phyloP scores from a whole-genome alignment of 2,329 filamentous ascomycete species.

The Fusarium xyrophilum region DNA sequence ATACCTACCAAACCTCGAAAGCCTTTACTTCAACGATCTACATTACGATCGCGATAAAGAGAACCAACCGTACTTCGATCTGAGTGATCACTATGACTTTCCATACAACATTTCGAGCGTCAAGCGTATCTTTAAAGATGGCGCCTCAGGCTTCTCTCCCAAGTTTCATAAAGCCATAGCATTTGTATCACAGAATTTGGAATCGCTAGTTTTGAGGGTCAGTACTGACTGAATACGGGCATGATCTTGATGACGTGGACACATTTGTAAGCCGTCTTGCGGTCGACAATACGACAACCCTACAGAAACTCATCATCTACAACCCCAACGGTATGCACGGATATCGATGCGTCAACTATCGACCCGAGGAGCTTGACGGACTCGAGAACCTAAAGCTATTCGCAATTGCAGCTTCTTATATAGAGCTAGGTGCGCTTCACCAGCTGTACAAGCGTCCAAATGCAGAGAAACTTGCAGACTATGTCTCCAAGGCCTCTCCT shows the following conservation, averaged over 20 bases:
- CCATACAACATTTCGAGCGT: constrained; percentile 3
- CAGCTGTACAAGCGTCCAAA: fast-evolving
- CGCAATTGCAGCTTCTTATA: neutral
- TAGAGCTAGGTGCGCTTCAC: neutral
- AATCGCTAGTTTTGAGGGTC: neutral
- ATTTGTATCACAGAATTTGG: neutral
- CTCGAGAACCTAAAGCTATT: neutral
- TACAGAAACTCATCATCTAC: constrained; percentile 16
- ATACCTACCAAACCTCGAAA: constrained; percentile 2
- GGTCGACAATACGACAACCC: neutral
- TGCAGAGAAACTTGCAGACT: neutral
- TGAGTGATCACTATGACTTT: neutral
- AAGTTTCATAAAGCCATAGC: fast-evolving
- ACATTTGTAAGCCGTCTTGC: no score
- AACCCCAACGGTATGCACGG: neutral
- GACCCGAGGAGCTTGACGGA: neutral
- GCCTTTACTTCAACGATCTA: constrained; percentile 7
- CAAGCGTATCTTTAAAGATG: constrained; percentile 14
- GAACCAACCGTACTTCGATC: neutral
- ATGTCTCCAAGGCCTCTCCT: neutral
- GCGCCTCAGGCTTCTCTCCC: fast-evolving
- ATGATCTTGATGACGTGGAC: neutral
- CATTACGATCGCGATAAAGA: no score
- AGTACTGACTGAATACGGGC: fast-evolving
- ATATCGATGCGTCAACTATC: neutral